Conservation (phyloP, 192 early-diverging fungal species). For the Backusella psychrophila region DNA sequence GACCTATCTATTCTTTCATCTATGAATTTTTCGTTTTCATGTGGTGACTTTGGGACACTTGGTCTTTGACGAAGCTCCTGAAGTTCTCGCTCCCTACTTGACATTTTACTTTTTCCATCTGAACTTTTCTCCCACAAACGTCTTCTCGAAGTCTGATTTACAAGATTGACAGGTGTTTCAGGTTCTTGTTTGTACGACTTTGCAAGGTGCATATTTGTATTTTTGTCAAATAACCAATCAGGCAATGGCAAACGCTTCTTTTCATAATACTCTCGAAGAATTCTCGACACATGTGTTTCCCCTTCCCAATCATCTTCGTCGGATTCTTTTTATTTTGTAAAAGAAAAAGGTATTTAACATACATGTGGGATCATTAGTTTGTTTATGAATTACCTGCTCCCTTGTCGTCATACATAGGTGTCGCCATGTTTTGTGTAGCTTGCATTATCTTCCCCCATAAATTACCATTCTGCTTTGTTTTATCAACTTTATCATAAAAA, state of each 20-base stretch:
- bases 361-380: background rate
- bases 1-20: background rate
- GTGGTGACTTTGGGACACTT: background rate
- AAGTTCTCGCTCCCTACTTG: constrained; percentile 14
- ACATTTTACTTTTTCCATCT: background rate
- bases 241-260: constrained; percentile 42
- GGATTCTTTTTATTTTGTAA: constrained; percentile 42
- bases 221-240: constrained; percentile 20
- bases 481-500: constrained; percentile 4
- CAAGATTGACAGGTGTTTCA: background rate
- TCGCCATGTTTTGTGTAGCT: constrained; percentile 30
- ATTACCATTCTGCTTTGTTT: constrained; percentile 16
- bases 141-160: background rate
- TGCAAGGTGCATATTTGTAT: background rate
- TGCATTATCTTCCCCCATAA: constrained; percentile 33
- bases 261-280: constrained; percentile 50
- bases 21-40: background rate
- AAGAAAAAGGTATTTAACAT: background rate
- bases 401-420: constrained; percentile 20
- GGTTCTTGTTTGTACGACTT: background rate
- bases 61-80: constrained; percentile 8
- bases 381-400: constrained; percentile 24
- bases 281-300: constrained; percentile 51
- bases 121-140: constrained; percentile 9
- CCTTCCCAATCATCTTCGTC: constrained; percentile 56